Base-by-base conservation (phyloP, 2,329 filamentous ascomycete genomes). In the Penicillium sp. region DNA sequence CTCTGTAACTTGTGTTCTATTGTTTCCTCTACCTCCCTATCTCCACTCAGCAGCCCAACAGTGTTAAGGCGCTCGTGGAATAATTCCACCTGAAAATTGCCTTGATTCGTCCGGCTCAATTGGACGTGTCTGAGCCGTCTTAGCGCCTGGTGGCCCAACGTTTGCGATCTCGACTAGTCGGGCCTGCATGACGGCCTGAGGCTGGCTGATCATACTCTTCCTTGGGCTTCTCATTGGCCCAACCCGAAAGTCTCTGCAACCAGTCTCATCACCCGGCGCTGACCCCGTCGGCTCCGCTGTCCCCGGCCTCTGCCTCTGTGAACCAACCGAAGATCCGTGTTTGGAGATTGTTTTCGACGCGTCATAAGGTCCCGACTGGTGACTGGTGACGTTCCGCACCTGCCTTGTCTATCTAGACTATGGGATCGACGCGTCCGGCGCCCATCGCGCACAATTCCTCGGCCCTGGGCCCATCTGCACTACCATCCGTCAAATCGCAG, bases 391-490 rank as follows among this genome's bases (percentile, higher is more conserved):
- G 51, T 52, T 50, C 44, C 44, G 33, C 45, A 52, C 44, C 33
- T 42, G 53, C 43, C 50, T 49, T 54, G 47, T 33, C 44, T 54
- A 29, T 59, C 49, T 56, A 57, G 54, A 69, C 52, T 58, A 77
- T 78, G 74, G 68, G 69, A 65, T 71, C 74, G 67, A 73, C 74
- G 69, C 73, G 69, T 68, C 67, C 70, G 55, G 79, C 79, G 68
- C 72, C 75, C 62, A 74, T 78, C 66, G 74, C 87, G 74, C 80
- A 86, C 68, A 83, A 85, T 71, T 85, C 83, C 71, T 80, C 86
- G 70, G 84, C 87, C 73, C 73, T 78, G 65, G 71, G 75, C 64
- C 75, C 76, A 64, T 71, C 74, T 63, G 73, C 79, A 58, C 60
- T 68, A 49, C 55, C 54, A 54, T 62, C 63, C 50, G 62, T 68